Conservation (phyloP, 768 basidiomycete genomes). For the Lactarius indigo region DNA sequence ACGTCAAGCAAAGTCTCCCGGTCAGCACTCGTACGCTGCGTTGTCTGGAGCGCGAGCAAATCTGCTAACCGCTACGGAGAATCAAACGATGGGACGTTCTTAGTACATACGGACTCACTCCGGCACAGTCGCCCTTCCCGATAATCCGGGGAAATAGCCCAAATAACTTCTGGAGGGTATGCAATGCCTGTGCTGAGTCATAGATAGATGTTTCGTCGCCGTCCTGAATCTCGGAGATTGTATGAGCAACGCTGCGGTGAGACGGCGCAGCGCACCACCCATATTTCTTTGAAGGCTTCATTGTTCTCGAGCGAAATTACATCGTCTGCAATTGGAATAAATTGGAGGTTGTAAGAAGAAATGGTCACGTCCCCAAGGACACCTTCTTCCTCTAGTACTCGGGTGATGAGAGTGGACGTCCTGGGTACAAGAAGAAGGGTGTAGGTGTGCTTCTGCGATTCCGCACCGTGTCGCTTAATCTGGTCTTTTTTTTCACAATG, state of each 20-base stretch:
- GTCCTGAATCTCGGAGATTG: conserved; percentile 49
- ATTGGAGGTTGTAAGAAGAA: conserved; percentile 84
- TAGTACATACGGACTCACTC: conserved; percentile 40
- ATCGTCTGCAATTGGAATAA: conserved; percentile 92
- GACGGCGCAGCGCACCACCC: conserved; percentile 61
- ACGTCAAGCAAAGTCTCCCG: conserved; percentile 42
- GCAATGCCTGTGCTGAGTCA: conserved; percentile 83
- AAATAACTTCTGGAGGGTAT: conserved; percentile 77
- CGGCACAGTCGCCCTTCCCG: conserved; percentile 89
- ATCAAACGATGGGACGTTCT: conserved; percentile 11
- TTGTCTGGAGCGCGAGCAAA: conserved; percentile 60
- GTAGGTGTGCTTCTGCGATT: conserved; percentile 76
- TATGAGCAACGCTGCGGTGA: conserved; percentile 4
- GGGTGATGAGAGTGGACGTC: conserved; percentile 77
- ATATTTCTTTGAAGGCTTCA: conserved; percentile 81
- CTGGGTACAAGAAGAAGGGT: conserved; percentile 87
- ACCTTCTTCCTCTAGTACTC: conserved; percentile 93
- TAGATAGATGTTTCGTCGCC: conserved; percentile 89
- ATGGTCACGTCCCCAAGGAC: conserved; percentile 93
- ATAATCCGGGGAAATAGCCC: conserved; percentile 89
- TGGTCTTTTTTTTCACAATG: conserved; percentile 61
- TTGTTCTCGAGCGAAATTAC: conserved; percentile 88
- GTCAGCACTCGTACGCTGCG: conserved; percentile 39
- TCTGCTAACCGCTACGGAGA: conserved; percentile 64
- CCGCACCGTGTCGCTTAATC: conserved; percentile 74